phyloP scores from a whole-genome alignment of 805 yeast species.

The Suhomyces sp. region DNA sequence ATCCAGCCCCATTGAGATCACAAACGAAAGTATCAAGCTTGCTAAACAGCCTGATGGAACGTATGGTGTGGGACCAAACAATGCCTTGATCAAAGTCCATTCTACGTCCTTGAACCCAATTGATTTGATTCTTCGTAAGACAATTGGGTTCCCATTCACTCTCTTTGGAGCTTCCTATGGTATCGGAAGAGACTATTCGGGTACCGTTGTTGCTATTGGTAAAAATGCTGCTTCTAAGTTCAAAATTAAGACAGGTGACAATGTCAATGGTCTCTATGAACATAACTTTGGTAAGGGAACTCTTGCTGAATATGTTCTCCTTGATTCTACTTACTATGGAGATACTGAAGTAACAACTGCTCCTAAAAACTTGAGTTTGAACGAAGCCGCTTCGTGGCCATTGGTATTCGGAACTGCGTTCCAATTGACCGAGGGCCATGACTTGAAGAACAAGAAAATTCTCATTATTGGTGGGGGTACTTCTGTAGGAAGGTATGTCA shows the following conservation, averaged over 20 bases:
- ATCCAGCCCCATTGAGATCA: conserved; percentile 13
- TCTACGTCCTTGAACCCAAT: conserved; percentile 36
- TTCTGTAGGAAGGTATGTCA: conserved; percentile 56
- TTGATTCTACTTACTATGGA: conserved; percentile 30
- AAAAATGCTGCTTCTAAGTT: conserved; percentile 16
- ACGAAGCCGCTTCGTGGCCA: conserved; percentile 67
- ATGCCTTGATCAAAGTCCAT: conserved; percentile 31
- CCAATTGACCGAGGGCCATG: conserved; percentile 31
- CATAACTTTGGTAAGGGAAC: conserved; percentile 36
- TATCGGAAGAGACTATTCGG: conserved; percentile 34
- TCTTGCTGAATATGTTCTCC: conserved; percentile 44
- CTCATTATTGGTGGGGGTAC: conserved; percentile 76
- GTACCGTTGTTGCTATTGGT: conserved; percentile 33
- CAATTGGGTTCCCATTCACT: conserved; percentile 12
- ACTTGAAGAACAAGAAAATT: conserved; percentile 45
- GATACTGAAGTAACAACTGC: conserved; percentile 47
- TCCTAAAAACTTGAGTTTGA: conserved; percentile 41
- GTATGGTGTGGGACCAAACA: conserved; percentile 14
- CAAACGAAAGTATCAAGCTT: conserved; percentile 10
- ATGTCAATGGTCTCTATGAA: conserved; percentile 26
- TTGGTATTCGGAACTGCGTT: conserved; percentile 65
- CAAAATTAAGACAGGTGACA: conserved; percentile 26
- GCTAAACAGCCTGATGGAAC: conserved; percentile 13
- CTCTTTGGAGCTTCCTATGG: conserved; percentile 18
- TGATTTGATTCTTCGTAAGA: conserved; percentile 24